These are phyloP conservation scores for Cryptosporidium andersoni DNA, from an alignment of 169 alveolate genomes.

Conservation along the genomic window DNA sequence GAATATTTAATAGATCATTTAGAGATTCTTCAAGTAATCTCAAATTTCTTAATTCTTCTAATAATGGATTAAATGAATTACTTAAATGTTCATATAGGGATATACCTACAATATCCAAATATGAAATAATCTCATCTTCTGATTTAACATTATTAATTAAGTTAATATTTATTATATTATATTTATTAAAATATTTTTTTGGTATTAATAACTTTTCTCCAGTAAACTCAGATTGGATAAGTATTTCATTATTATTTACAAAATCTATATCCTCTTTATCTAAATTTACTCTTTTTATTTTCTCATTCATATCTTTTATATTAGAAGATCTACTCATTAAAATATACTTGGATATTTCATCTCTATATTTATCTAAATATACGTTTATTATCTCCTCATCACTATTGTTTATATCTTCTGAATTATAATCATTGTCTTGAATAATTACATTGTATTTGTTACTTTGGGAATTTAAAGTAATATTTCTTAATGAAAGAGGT, in stretches of 20 bases:
- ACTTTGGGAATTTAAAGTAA: no score
- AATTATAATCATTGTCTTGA: no score
- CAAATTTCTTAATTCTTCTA: neutral
- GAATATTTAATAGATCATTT: neutral
- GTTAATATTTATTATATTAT: neutral
- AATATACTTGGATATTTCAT: neutral
- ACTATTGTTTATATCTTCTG: no score
- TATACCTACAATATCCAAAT: neutral
- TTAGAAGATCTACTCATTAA: neutral
- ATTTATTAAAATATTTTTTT: neutral
- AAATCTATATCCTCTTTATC: neutral
- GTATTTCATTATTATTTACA: neutral
- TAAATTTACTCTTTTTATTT: neutral
- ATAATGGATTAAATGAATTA: conserved; percentile 25
- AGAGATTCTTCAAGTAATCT: neutral
- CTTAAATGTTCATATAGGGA: conserved; percentile 1
- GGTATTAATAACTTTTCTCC: neutral
- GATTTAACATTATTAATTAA: neutral
- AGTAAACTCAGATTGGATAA: neutral
- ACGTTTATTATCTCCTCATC: no score
- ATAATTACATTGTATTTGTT: no score
- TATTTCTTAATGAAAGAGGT: no score
- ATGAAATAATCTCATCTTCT: conserved; percentile 6
- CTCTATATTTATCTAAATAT: neutral
- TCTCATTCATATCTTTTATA: neutral